These are phyloP conservation scores for Rhizophagus sp. DNA, from an alignment of 192 early-diverging fungal genomes.

Conservation along the genomic window DNA sequence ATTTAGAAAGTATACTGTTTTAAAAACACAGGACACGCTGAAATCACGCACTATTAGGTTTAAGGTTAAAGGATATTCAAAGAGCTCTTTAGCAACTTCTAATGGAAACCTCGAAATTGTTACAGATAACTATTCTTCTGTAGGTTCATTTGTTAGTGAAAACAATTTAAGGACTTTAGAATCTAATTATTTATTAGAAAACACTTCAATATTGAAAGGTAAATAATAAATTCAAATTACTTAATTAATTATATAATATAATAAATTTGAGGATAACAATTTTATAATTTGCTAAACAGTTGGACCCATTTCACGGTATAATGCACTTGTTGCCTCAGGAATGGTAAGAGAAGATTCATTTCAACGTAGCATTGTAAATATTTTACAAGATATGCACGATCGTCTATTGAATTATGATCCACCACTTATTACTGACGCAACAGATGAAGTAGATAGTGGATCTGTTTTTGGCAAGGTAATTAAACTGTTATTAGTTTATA, in stretches of 20 bases:
- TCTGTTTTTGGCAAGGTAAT: constrained; percentile 44
- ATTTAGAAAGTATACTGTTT: neutral
- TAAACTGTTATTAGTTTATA: neutral
- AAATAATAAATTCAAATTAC: neutral
- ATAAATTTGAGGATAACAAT: neutral
- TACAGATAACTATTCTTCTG: no score
- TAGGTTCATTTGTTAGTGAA: neutral
- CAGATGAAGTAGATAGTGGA: constrained; percentile 11
- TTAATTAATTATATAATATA: neutral
- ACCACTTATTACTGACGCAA: constrained; percentile 29
- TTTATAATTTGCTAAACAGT: neutral
- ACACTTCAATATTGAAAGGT: neutral
- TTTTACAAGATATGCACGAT: constrained; percentile 67
- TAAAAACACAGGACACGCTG: neutral
- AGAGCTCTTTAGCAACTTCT: neutral
- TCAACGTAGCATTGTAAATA: constrained; percentile 65
- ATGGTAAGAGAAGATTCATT: constrained; percentile 66
- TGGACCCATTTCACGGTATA: constrained; percentile 50
- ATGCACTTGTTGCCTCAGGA: constrained; percentile 50
- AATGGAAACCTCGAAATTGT: no score
- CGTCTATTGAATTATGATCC: constrained; percentile 61
- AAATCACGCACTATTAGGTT: neutral
- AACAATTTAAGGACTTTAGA: neutral
- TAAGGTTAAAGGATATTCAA: neutral
- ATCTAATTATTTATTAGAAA: neutral